Conservation (phyloP, 208 protist species). For the Crithidia sp. region DNA sequence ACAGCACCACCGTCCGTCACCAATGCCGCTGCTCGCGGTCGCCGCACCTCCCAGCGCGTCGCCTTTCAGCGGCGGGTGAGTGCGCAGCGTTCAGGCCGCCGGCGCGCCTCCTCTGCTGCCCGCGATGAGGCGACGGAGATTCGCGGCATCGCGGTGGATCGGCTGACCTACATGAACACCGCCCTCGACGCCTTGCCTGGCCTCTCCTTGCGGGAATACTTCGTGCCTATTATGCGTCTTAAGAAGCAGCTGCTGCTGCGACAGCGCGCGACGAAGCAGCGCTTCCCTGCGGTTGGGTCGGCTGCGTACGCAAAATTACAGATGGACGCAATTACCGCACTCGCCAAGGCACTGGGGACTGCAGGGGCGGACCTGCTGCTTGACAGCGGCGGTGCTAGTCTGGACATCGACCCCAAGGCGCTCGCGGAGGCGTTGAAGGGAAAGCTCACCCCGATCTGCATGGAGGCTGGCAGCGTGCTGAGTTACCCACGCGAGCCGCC, state of each 20-base stretch:
- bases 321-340: conserved; percentile 42
- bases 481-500: conserved; percentile 71
- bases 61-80: conserved; percentile 13
- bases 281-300: conserved; percentile 25
- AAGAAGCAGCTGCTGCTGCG: conserved; percentile 50
- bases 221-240: conserved; percentile 73
- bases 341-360: conserved; percentile 57
- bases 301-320: conserved; percentile 42
- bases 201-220: conserved; percentile 64
- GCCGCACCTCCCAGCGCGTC: conserved; percentile 17
- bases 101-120: neutral
- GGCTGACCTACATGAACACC: conserved; percentile 84
- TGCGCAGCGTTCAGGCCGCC: neutral
- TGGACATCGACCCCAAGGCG: conserved; percentile 58
- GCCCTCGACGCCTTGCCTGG: conserved; percentile 75
- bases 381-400: conserved; percentile 33
- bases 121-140: conserved; percentile 9
- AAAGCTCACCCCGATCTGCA: conserved; percentile 63
- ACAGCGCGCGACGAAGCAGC: conserved; percentile 37
- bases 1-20: neutral
- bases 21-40: conserved; percentile 9
- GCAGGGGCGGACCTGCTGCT: conserved; percentile 48
- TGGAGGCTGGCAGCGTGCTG: conserved; percentile 64
- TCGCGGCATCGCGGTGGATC: conserved; percentile 61
- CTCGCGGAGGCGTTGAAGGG: conserved; percentile 48